phyloP scores from a whole-genome alignment of 2,329 filamentous ascomycete genomes.

The Lachnellula willkommii region DNA sequence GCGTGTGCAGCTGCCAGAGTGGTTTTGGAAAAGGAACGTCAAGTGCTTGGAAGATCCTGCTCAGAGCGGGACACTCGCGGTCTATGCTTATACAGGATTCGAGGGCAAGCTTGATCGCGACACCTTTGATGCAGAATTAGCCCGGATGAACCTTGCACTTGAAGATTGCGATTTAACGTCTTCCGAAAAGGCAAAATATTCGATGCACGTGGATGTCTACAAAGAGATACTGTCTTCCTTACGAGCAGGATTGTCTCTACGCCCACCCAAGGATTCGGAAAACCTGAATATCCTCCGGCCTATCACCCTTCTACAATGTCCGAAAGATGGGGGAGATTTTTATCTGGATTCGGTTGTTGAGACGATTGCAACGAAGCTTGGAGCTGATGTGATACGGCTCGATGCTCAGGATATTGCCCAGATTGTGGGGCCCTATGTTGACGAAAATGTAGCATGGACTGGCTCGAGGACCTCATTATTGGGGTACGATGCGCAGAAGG shows the following conservation, averaged over 20 bases:
- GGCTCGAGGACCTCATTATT: conserved; percentile 47
- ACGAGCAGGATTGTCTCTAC: conserved; percentile 44
- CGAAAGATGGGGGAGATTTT: conserved; percentile 47
- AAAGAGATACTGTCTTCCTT: conserved; percentile 42
- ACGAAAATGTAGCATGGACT: conserved; percentile 48
- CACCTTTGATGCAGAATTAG: background rate
- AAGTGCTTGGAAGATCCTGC: conserved; percentile 15
- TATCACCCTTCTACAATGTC: conserved; percentile 55
- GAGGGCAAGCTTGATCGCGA: background rate
- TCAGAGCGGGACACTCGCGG: conserved; percentile 17
- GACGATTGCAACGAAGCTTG: conserved; percentile 54
- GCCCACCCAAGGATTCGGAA: conserved; percentile 34
- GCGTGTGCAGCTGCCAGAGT: conserved; percentile 49
- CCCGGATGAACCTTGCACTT: conserved; percentile 4
- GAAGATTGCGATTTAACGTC: conserved; percentile 13
- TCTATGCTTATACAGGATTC: conserved; percentile 9
- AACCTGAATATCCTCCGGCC: conserved; percentile 43
- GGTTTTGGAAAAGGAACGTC: conserved; percentile 52
- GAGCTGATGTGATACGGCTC: conserved; percentile 62
- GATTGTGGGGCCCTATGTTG: conserved; percentile 64
- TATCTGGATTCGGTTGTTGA: conserved; percentile 58
- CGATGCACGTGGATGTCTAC: conserved; percentile 28
- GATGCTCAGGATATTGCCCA: conserved; percentile 66
- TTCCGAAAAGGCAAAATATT: conserved; percentile 23
- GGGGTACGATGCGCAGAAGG: conserved; percentile 51